Base-by-base conservation (phyloP, 257 asterid genomes). In the Salvia miltiorrhiza region DNA sequence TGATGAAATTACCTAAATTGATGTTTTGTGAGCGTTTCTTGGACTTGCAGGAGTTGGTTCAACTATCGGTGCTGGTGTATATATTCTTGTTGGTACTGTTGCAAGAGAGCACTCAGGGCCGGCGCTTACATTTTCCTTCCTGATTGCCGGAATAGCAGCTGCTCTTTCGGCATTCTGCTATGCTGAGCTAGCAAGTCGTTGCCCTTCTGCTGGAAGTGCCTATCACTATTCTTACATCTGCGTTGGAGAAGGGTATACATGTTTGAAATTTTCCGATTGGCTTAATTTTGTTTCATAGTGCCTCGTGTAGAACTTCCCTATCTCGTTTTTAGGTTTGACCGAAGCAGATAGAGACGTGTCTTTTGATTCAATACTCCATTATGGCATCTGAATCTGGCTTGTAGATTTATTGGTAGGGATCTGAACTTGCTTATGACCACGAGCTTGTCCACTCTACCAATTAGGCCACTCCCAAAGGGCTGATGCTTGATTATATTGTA, bases 201-300 rank as follows among this genome's bases (percentile, higher is more conserved):
- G 96, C 57, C 98, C 98, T 23, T 93, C 97, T 16, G 97, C 98
- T 77, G 98, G 98, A 70, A 93, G 98, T 84, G 98, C 98, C 60
- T 93, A 93, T 80, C 98, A 93, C 77, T 93, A 93, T 78, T 85
- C 98, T 23, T 93, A 93, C 86, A 88, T 93, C 40, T 93, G 98
- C 4, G 81, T 90, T 16, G 98, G 98, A 78, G 98, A 93, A 83
- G 92, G 96, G 97, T 93, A 35, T 35, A 87, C 68, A 54, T 17
- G 49, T 45, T 10, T 21, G 9, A 43, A 5, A 19, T 57, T 69
- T 14, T 49, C 62, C 9, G 57, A 39, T n/a, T 28, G 45, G 24
- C 43, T 65, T 68, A 13, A 56, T 19, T 55, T 53, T 64, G 14
- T 52, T 59, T 33, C 59, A 26, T 37, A 23, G n/a, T 37, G 35